Evolutionary conservation across 106 monocot species (phyloP).

Genomic region (Agapanthus africanus): DNA sequence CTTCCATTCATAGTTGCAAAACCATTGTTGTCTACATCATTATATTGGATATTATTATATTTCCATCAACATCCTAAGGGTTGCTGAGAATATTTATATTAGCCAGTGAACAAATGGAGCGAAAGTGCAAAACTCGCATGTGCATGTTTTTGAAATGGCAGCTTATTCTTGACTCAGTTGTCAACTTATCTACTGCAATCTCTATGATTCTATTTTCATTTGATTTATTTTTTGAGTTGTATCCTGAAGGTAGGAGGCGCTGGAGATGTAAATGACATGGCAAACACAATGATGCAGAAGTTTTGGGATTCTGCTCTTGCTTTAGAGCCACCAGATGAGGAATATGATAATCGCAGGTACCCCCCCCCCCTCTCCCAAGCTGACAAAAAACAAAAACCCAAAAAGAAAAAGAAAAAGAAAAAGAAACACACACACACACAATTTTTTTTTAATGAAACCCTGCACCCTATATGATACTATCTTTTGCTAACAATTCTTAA

Average conservation of each 20-base stretch:
- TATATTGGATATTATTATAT: too few species aligned
- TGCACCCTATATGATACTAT: not conserved
- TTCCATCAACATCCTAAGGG: not conserved
- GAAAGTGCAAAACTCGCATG: not conserved
- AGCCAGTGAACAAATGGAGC: not conserved
- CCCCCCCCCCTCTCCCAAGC: too few species aligned
- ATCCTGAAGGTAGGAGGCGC: conserved; percentile 62
- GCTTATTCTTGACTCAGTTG: not conserved
- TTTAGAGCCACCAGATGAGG: conserved; percentile 79
- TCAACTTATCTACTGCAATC: not conserved
- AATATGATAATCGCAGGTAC: conserved; percentile 71
- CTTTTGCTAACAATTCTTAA: not conserved
- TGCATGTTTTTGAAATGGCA: not conserved
- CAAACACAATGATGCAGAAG: conserved; percentile 87
- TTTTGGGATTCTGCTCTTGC: conserved; percentile 97
- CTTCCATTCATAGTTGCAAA: too few species aligned
- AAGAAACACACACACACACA: too few species aligned
- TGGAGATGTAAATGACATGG: conserved; percentile 58
- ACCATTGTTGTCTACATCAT: too few species aligned
- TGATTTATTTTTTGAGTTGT: not conserved
- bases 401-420: too few species aligned
- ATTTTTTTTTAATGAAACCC: too few species aligned
- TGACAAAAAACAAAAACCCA: too few species aligned
- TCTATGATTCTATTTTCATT: not conserved
- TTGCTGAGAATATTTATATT: not conserved